phyloP scores from a whole-genome alignment of 2,329 filamentous ascomycete species.

The Diaporthe aspalathi region DNA sequence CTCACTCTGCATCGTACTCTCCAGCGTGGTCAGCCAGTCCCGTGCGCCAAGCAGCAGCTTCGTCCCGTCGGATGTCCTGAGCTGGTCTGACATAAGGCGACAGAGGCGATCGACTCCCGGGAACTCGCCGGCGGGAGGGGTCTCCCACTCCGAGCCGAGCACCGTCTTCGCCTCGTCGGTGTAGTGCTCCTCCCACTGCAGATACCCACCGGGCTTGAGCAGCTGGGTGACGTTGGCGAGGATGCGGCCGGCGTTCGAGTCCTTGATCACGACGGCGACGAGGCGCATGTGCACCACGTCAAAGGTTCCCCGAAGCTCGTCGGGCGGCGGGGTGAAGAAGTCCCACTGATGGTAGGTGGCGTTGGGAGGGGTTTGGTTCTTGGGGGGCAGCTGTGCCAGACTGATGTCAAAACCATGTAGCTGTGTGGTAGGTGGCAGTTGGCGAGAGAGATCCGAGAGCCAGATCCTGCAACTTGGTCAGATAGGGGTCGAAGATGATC shows the following conservation, averaged over 20 bases:
- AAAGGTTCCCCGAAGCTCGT: conserved; percentile 41
- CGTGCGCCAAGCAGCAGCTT: conserved; percentile 1
- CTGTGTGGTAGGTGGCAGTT: conserved; percentile 37
- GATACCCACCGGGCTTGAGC: conserved; percentile 40
- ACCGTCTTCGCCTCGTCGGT: not conserved
- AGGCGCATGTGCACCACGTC: conserved; percentile 45
- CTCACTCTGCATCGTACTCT: not conserved
- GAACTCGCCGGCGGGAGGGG: not conserved
- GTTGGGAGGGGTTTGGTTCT: conserved; percentile 40
- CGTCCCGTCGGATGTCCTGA: not conserved
- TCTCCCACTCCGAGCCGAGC: not conserved
- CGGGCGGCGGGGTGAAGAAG: conserved; percentile 43
- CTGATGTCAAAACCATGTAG: conserved; percentile 44
- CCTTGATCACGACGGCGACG: conserved; percentile 42
- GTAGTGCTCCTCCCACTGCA: conserved; percentile 39
- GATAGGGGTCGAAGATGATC: not conserved
- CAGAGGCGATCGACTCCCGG: not conserved
- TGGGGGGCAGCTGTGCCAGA: conserved; percentile 41
- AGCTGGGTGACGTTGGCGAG: conserved; percentile 42
- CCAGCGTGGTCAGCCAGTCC: conserved; percentile 7
- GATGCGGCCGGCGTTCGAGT: conserved; percentile 38
- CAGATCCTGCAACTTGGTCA: conserved; percentile 33
- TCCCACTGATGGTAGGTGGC: conserved; percentile 42
- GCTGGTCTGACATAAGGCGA: not conserved
- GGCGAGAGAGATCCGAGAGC: conserved; percentile 40